Evolutionary conservation across 1,284 basidiomycete genomes (phyloP).

Genomic region (Serendipita sp.): DNA sequence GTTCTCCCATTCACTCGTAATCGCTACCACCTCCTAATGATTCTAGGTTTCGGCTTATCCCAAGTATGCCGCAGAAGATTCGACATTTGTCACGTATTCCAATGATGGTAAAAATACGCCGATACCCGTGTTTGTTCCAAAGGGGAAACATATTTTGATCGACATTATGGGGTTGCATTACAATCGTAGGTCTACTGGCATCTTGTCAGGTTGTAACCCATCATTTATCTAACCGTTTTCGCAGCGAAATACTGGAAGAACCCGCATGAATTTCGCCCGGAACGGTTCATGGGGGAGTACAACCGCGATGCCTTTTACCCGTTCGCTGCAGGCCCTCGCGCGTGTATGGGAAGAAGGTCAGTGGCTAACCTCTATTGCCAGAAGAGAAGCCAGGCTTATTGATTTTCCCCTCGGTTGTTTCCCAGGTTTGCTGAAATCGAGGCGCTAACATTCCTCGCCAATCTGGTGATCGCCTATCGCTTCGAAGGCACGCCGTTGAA

Average conservation of each 20-base stretch:
- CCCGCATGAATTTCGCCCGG: constrained; percentile 34
- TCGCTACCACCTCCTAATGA: neutral
- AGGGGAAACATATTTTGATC: constrained; percentile 29
- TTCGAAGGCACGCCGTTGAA: neutral
- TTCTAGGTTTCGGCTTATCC: constrained; percentile 24
- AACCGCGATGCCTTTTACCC: constrained; percentile 37
- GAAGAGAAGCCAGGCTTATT: neutral
- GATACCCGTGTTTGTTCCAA: constrained; percentile 27
- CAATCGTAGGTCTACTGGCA: constrained; percentile 23
- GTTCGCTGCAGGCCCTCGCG: constrained; percentile 35
- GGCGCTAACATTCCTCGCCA: neutral
- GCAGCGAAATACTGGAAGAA: constrained; percentile 40
- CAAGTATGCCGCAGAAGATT: constrained; percentile 35
- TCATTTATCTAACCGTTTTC: constrained; percentile 8
- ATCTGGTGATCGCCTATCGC: neutral
- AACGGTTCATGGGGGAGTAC: constrained; percentile 35
- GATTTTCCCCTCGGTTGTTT: neutral
- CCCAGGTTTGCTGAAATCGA: neutral
- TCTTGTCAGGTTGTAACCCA: neutral
- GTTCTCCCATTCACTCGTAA: neutral
- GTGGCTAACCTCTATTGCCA: constrained; percentile 12
- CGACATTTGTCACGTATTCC: constrained; percentile 21
- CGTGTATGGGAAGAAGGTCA: constrained; percentile 39
- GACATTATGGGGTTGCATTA: constrained; percentile 32
- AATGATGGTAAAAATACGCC: constrained; percentile 24